Base-by-base conservation (phyloP, 2,329 filamentous ascomycete genomes). In the Aspergillus proliferans region DNA sequence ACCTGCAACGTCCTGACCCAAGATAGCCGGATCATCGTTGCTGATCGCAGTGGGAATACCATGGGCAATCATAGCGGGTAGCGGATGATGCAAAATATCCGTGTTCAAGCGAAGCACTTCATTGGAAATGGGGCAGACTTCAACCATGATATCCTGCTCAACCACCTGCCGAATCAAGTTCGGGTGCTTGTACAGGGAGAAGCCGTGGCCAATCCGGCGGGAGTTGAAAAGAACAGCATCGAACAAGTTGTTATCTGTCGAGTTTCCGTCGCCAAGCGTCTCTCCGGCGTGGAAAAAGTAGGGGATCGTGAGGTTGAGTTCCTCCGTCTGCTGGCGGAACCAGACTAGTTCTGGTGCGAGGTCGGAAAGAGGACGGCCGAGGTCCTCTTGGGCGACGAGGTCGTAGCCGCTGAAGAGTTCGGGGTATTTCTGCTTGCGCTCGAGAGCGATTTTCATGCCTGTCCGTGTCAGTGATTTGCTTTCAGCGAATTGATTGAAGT, bases 281-380 rank as follows among this genome's bases (percentile, higher is more conserved):
- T 95, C 91, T 57, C 90, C 91, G 0, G 91, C 89, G 66, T 95
- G 90, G 74, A 96, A 92, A 76, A 93, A 95, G 73, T 95, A 94
- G 1, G 91, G 91, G 8, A 96, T 82, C 40, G 88, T 81, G 41
- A 95, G 80, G 4, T 81, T 81, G 58, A 87, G 83, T 61, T 86
- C 76, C 1, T 81, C 80, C 65, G 88, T 94, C 60, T 86, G 81
- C 68, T 91, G 88, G 53, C 84, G 83, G 77, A 96, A 95, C 88
- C 88, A 95, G 69, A 95, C 89, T 0, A 95, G 74, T 64, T 93
- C 85, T 0, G 90, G 88, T 0, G 90, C 77, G 4, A 93, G 71
- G 56, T 92, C 86, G 21, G 78, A 75, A 22, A 95, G 78, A 0
- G 88, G 78, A 6, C 87, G 81, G 1, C 90, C 91, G 1, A 78